Conservation (phyloP, 2,329 filamentous ascomycete species). For the Elsinoe ampelina region DNA sequence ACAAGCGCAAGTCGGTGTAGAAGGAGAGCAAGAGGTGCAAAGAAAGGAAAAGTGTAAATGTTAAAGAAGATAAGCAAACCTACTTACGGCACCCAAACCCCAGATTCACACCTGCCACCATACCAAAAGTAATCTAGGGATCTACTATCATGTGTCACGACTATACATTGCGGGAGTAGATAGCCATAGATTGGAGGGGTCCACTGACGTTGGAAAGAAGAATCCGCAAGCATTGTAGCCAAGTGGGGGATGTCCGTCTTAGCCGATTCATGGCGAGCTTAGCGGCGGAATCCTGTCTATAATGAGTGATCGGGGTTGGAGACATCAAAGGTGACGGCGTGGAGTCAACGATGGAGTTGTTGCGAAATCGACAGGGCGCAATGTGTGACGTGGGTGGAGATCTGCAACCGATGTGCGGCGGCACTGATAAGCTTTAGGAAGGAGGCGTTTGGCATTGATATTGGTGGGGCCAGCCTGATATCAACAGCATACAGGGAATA, state of each 20-base stretch:
- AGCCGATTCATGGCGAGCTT: not conserved
- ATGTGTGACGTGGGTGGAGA: constrained; percentile 7
- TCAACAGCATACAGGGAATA: not conserved
- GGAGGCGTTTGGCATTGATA: constrained; percentile 1
- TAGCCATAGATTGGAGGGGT: not conserved
- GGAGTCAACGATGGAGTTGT: not conserved
- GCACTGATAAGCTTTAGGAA: constrained; percentile 11
- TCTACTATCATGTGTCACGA: not conserved
- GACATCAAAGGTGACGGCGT: not conserved
- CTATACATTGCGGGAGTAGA: not conserved
- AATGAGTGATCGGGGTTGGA: not conserved
- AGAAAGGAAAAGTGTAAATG: too few species aligned
- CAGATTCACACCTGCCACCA: not conserved
- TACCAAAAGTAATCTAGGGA: not conserved
- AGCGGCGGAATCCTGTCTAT: not conserved
- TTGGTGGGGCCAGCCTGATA: not conserved
- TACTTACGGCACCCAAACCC: too few species aligned
- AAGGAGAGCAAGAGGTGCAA: not conserved
- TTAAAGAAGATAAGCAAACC: not conserved
- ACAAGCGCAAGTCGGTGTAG: not conserved
- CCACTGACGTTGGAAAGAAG: constrained; percentile 7
- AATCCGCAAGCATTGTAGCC: not conserved
- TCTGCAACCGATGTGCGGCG: not conserved
- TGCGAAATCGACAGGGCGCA: not conserved
- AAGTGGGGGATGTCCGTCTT: constrained; percentile 1